phyloP scores from a whole-genome alignment of 2,329 filamentous ascomycete species.

The Ceratocystis lukuohia region DNA sequence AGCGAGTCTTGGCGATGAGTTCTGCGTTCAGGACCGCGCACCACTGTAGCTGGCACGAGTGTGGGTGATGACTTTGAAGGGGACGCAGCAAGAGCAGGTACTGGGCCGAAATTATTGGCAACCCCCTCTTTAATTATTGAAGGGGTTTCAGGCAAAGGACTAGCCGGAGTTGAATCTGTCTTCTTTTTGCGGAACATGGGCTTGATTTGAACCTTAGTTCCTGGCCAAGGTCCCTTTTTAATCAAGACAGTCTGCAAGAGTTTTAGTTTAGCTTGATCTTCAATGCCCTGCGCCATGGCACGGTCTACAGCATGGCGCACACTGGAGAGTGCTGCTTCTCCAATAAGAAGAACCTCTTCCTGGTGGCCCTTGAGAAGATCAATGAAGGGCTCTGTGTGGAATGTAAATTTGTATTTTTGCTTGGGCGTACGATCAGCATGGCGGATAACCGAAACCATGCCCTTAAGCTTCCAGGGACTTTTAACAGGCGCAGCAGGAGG shows the following conservation, averaged over 20 bases:
- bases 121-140: conserved; percentile 20
- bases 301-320: conserved; percentile 78
- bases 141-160: conserved; percentile 26
- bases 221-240: conserved; percentile 86
- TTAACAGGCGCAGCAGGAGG: conserved; percentile 58
- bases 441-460: conserved; percentile 88
- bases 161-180: conserved; percentile 36
- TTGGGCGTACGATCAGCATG: conserved; percentile 96
- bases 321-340: conserved; percentile 75
- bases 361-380: conserved; percentile 88
- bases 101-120: conserved; percentile 23
- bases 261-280: conserved; percentile 78
- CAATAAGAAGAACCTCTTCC: conserved; percentile 88
- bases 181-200: conserved; percentile 94
- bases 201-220: conserved; percentile 98
- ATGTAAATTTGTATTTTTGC: conserved; percentile 99
- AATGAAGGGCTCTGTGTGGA: conserved; percentile 92
- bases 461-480: conserved; percentile 95
- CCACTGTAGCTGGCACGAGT: background rate
- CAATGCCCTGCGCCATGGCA: conserved; percentile 63
- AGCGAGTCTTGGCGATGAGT: conserved; percentile 68
- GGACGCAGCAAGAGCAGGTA: conserved; percentile 20
- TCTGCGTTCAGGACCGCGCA: conserved; percentile 23
- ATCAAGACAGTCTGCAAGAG: conserved; percentile 73
- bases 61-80: background rate